Evolutionary conservation across 2,329 filamentous ascomycete species (phyloP).

Genomic region (Curvularia sp.): DNA sequence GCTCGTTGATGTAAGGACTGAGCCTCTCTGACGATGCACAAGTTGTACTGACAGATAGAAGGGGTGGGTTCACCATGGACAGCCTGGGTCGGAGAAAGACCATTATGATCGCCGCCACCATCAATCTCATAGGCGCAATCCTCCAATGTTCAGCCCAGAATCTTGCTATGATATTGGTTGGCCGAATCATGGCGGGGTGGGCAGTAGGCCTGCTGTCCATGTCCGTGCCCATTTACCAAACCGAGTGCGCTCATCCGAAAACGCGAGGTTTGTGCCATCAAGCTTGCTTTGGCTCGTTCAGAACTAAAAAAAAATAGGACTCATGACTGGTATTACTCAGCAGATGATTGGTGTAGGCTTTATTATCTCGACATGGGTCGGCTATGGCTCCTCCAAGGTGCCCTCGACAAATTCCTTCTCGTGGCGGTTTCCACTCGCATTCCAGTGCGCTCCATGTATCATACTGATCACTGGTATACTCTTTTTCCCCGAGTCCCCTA

Average conservation of each 20-base stretch:
- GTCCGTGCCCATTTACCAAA: constrained; percentile 69
- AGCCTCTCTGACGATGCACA: neutral
- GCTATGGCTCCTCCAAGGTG: constrained; percentile 53
- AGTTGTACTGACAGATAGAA: constrained; percentile 18
- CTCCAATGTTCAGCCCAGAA: constrained; percentile 66
- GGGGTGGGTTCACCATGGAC: constrained; percentile 66
- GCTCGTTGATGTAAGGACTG: constrained; percentile 56
- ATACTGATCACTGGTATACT: constrained; percentile 55
- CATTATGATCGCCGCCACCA: constrained; percentile 65
- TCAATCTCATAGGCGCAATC: constrained; percentile 65
- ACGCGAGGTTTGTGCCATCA: constrained; percentile 56
- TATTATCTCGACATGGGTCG: constrained; percentile 62
- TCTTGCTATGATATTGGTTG: constrained; percentile 64
- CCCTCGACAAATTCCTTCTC: constrained; percentile 49
- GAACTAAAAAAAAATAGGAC: constrained; percentile 32
- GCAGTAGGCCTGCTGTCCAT: constrained; percentile 66
- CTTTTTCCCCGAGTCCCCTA: constrained; percentile 52
- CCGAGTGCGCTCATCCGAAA: constrained; percentile 66
- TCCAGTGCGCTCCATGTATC: constrained; percentile 56
- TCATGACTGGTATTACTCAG: constrained; percentile 64
- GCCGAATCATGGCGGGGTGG: constrained; percentile 66
- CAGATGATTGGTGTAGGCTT: constrained; percentile 67
- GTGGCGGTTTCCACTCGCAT: constrained; percentile 56
- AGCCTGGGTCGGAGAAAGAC: constrained; percentile 66
- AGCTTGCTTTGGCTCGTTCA: neutral